Evolutionary conservation across 345 rosid species (phyloP).

Genomic region (Kernera saxatilis): DNA sequence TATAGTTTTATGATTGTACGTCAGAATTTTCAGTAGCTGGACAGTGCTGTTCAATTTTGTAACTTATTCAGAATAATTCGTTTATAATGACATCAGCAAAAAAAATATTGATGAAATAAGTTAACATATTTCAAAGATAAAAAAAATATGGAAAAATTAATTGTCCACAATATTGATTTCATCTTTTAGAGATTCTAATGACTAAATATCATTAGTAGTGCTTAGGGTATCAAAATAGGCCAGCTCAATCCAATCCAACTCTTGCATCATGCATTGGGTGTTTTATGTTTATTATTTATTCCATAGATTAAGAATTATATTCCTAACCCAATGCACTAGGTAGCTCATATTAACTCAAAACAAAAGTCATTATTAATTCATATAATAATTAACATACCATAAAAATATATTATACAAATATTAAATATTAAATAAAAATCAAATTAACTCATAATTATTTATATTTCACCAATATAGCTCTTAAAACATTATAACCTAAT

Average conservation of each 20-base stretch:
- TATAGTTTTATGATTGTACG: not conserved
- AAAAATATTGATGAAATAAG: not conserved
- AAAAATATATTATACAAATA: not conserved
- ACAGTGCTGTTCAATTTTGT: not conserved
- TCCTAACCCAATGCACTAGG: not conserved
- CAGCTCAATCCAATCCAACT: slow-evolving; percentile 10
- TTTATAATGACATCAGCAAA: not conserved
- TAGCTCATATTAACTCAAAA: not conserved
- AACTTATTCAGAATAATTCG: not conserved
- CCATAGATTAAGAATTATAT: not conserved
- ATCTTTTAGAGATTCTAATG: not conserved
- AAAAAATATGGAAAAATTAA: not conserved
- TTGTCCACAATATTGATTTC: not conserved
- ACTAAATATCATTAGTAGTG: slow-evolving; percentile 12
- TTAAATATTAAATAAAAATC: not conserved
- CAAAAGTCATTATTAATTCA: not conserved
- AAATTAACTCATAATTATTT: not conserved
- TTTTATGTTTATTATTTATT: not conserved
- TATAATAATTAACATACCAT: not conserved
- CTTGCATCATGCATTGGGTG: not conserved
- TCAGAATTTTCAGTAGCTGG: not conserved
- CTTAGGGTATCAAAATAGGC: slow-evolving; percentile 12
- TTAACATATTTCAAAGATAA: not conserved
- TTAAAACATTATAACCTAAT: not conserved
- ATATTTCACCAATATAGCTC: not conserved